Base-by-base conservation (phyloP, 2,329 filamentous ascomycete genomes). In the Pseudocercospora musae region DNA sequence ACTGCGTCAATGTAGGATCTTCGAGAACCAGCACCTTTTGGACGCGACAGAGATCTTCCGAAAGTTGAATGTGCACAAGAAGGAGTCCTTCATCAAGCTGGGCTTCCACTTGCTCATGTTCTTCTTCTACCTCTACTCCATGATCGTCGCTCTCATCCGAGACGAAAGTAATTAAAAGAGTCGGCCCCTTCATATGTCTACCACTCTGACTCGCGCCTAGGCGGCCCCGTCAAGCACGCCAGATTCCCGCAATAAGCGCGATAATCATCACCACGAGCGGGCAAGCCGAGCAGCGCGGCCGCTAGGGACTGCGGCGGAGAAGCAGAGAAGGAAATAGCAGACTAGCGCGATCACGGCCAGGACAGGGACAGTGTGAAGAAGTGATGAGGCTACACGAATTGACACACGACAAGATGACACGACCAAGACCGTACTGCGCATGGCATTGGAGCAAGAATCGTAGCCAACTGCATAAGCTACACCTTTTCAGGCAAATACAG, bases 61-160 rank as follows among this genome's bases (percentile, higher is more conserved):
- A 78, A 99, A 99, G 83, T 83, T 99, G 66, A 99, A 99, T 73
- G 90, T 97, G 57, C 95, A 99, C 79, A 99, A 99, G 85, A 98
- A 96, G 93, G 95, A 99, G 87, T 98, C 95, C 0, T 99, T 99
- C 79, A 89, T 95, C 82, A 99, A 99, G 83, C 91, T 99, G 48
- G 95, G 94, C 60, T 99, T 99, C 85, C 95, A 99, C 80, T 84
- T 99, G 64, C 79, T 99, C 81, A 97, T 99, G 92, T 99, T 99
- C 87, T 99, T 99, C 88, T 99, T 98, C 87, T 99, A 99, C 82
- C 89, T 99, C 61, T 77, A 76, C 73, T 76, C 73, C 68, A 78
- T 78, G 77, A 78, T 78, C 72, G 94, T 97, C 68, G 94, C 95
- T 69, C 85, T 99, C 67, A 99, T 99, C 83, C 89, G 90, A 75